Base-by-base conservation (phyloP, 345 rosid species). In the Hirschfeldia incana region DNA sequence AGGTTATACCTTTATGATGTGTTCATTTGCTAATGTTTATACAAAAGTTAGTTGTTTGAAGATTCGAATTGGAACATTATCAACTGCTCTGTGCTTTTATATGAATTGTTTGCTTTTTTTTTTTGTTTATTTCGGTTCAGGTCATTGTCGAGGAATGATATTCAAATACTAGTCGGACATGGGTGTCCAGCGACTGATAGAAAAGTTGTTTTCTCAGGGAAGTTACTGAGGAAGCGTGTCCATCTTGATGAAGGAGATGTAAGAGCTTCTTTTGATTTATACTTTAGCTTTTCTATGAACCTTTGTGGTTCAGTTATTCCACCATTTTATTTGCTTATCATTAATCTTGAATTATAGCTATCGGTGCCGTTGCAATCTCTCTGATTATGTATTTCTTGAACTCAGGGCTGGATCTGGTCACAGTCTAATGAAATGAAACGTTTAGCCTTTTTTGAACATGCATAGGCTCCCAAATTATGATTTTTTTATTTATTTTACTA, bases 171-270 rank as follows among this genome's bases (percentile, higher is more conserved):
- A 84, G 97, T 95, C 17, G 97, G 98, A 6, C 87, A 91, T 84
- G 99, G 99, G 84, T 95, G 98, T 64, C 98, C 98, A 8, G 91
- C 84, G 72, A 86, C 89, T 16, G 97, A 90, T 83, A 93, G 88
- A 84, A 93, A 88, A 82, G 94, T 93, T 81, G 91, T 87, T 65
- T 89, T 91, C 85, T 93, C 98, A 1, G 92, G 93, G 6, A 93
- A 95, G 69, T 84, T 93, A 42, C 73, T 93, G 79, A 87, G 99
- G 85, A 95, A 95, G 87, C 21, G 84, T 82, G 92, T 84, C 51
- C 99, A 90, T 87, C 90, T 95, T 17, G 94, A 95, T 80, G 99
- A 95, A 95, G 98, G 99, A 84, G 98, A 95, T 89, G 98, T 95
- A 82, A 87, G 97, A 87, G 97, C 81, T 70, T 79, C 12, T 29